These are phyloP conservation scores for Conticribra weissflogii DNA, from an alignment of 108 stramenopile genomes.

Conservation along the genomic window DNA sequence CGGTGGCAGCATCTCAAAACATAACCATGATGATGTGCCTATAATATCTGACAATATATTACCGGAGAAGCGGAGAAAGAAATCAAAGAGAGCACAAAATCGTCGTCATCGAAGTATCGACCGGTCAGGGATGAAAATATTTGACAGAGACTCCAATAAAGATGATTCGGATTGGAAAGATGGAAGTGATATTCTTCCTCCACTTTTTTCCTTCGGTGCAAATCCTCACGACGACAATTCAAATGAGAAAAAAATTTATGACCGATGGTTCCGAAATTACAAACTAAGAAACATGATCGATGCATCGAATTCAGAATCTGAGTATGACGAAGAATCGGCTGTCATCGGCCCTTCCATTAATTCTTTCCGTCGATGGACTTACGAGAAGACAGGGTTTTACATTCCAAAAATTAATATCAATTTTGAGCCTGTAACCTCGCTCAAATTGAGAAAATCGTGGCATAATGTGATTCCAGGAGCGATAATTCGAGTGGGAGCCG, in stretches of 20 bases:
- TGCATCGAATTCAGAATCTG: neutral
- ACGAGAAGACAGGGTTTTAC: constrained; percentile 36
- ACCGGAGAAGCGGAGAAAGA: neutral
- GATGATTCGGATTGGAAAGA: too few relatives aligned
- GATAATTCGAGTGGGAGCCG: constrained; percentile 40
- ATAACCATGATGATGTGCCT: constrained; percentile 31
- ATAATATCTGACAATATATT: constrained; percentile 22
- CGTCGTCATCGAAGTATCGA: neutral
- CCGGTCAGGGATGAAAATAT: neutral
- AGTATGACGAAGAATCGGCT: constrained; percentile 1
- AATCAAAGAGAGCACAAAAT: neutral
- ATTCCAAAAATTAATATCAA: constrained; percentile 39
- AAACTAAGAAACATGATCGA: neutral
- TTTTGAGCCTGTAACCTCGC: constrained; percentile 42
- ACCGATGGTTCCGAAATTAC: constrained; percentile 12
- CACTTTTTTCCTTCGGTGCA: too few relatives aligned
- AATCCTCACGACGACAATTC: too few relatives aligned
- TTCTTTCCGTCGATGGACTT: constrained; percentile 38
- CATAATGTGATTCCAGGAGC: constrained; percentile 34
- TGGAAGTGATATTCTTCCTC: too few relatives aligned
- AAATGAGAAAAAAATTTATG: constrained; percentile 7
- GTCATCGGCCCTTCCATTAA: constrained; percentile 18
- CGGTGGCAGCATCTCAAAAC: constrained; percentile 7
- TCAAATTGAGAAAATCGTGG: constrained; percentile 53
- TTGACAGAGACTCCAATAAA: too few relatives aligned